phyloP scores from a whole-genome alignment of 139 green algal species.

The Tetradesmus lagerheimii region DNA sequence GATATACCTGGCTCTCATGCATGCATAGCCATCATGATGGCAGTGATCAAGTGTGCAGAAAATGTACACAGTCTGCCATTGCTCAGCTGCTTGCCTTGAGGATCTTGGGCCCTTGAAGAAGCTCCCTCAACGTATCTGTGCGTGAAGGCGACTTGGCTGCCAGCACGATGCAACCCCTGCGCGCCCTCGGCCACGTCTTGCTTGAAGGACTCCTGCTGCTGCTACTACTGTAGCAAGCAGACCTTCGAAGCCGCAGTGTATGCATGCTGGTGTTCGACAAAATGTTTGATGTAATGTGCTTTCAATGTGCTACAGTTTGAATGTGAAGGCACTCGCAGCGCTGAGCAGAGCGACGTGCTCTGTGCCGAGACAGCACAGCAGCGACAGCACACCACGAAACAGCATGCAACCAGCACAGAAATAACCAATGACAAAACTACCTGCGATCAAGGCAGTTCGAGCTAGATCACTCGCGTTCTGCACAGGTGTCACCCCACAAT shows the following conservation, averaged over 20 bases:
- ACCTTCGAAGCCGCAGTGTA: not conserved
- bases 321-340: no score
- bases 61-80: not conserved
- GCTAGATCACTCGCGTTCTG: not conserved
- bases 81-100: constrained; percentile 4
- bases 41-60: no score
- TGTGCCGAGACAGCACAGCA: not conserved
- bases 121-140: constrained; percentile 40
- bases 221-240: not conserved
- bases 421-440: not conserved
- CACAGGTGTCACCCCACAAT: not conserved
- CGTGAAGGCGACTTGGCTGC: constrained; percentile 5
- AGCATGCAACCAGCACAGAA: not conserved
- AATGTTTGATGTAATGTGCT: not conserved
- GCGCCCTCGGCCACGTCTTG: not conserved
- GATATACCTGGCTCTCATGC: no score
- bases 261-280: not conserved
- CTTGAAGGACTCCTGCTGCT: constrained; percentile 2
- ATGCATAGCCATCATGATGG: not conserved
- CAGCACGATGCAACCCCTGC: not conserved
- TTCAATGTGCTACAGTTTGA: not conserved
- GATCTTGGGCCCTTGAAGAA: constrained; percentile 39
- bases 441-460: no score
- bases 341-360: not conserved
- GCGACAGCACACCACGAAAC: not conserved